phyloP scores from a whole-genome alignment of 352 stramenopile genomes.

The Globisporangium emineosum region DNA sequence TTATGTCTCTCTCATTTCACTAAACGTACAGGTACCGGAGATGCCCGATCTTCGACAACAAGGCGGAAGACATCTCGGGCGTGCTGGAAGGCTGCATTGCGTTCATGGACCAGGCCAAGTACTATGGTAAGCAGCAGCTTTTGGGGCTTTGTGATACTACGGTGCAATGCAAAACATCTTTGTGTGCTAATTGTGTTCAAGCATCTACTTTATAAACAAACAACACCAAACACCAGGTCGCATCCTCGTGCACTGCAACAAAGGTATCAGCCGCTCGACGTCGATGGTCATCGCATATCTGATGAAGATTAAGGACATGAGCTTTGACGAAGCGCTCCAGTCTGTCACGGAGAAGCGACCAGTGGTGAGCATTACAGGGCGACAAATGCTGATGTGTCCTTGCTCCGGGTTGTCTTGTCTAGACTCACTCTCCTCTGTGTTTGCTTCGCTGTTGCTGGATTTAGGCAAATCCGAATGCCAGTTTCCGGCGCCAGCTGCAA shows the following conservation, averaged over 20 bases:
- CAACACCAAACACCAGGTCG: slow-evolving; percentile 33
- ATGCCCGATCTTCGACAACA: slow-evolving; percentile 89
- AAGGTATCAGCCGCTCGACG: slow-evolving; percentile 87
- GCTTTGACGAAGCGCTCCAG: slow-evolving; percentile 58
- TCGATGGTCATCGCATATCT: slow-evolving; percentile 90
- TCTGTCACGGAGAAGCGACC: slow-evolving; percentile 52
- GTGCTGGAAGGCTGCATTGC: slow-evolving; percentile 79
- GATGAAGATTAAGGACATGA: slow-evolving; percentile 79
- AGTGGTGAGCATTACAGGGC: slow-evolving; percentile 27
- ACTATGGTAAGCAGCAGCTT: slow-evolving; percentile 72
- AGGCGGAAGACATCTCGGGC: slow-evolving; percentile 83
- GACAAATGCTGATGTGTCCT: neutral
- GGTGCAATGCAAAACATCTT: neutral
- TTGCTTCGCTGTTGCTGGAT: neutral
- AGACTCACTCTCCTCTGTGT: neutral
- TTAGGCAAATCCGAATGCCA: slow-evolving; percentile 65
- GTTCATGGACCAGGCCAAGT: slow-evolving; percentile 91
- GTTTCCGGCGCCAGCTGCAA: slow-evolving; percentile 61
- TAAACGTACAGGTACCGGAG: slow-evolving; percentile 84
- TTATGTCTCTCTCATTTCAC: neutral
- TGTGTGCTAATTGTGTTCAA: slow-evolving; percentile 37
- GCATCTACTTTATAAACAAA: slow-evolving; percentile 19
- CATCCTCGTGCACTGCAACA: slow-evolving; percentile 92
- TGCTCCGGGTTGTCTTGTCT: neutral
- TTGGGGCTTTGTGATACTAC: neutral